phyloP scores from a whole-genome alignment of 2,329 filamentous ascomycete genomes.

The Aotearoamyces nothofagi region DNA sequence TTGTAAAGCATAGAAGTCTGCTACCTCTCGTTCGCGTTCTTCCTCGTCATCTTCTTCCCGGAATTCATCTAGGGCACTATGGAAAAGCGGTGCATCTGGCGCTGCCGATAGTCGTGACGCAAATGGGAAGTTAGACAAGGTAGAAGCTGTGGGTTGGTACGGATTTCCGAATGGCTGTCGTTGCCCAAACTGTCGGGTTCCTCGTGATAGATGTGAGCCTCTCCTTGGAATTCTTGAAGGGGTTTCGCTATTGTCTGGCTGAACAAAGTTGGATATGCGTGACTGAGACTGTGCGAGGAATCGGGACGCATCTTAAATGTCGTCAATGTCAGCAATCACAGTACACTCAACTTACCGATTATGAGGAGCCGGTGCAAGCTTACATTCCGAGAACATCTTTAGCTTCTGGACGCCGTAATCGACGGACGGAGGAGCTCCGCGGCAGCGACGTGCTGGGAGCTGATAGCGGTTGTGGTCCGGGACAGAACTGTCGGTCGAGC shows the following conservation, averaged over 20 bases:
- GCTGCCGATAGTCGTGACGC: conserved; percentile 56
- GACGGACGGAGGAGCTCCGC: background rate
- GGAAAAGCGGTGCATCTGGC: conserved; percentile 84
- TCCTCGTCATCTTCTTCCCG: conserved; percentile 87
- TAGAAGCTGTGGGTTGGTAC: conserved; percentile 58
- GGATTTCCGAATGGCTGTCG: conserved; percentile 45
- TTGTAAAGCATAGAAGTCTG: conserved; percentile 88
- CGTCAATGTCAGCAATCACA: conserved; percentile 7
- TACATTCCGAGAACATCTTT: conserved; percentile 88
- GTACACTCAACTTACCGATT: conserved; percentile 1
- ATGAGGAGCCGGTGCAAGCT: conserved; percentile 23
- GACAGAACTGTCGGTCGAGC: too few species aligned
- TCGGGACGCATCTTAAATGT: conserved; percentile 70
- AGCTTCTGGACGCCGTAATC: background rate
- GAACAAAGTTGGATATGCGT: conserved; percentile 59
- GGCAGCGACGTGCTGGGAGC: background rate
- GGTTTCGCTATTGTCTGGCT: conserved; percentile 33
- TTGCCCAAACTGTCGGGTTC: conserved; percentile 12
- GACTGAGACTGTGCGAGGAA: conserved; percentile 97
- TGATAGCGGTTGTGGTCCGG: background rate
- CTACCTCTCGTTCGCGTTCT: conserved; percentile 77
- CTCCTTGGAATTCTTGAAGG: conserved; percentile 16
- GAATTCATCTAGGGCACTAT: conserved; percentile 80
- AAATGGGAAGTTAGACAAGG: conserved; percentile 65
- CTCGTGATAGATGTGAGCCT: conserved; percentile 12